Base-by-base conservation (phyloP, 345 rosid species). In the Lumnitzera littorea region DNA sequence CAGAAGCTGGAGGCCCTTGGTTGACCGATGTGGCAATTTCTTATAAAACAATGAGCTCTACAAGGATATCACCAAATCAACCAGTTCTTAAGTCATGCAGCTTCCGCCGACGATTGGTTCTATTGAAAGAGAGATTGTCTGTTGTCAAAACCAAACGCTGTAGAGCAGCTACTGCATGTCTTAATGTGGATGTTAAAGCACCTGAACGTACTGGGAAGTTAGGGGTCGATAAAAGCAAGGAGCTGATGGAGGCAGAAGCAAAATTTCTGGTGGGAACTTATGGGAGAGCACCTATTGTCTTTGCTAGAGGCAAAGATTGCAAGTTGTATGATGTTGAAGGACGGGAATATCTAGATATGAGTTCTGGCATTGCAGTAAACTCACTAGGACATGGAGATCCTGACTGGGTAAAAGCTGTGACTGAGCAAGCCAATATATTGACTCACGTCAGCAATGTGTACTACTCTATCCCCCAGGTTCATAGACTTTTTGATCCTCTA, bases 311-410 rank as follows among this genome's bases (percentile, higher is more conserved):
- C 13, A 80, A 78, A 48, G 89, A 95, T 16, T 89, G 96, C 70
- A 89, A 83, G 68, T 79, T 91, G 82, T 79, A 73, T 11, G 98
- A 91, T 58, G 72, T 73, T 2, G 92, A 89, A 57, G 95, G 95
- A 46, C 71, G 74, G 61, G 95, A 89, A 78, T 89, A 82, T 72
- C 69, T 91, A 75, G 96, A 91, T 63, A 64, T 84, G 71, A 73
- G 83, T 4, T 62, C 96, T 13, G 95, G 96, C 27, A 86, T 91
- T 29, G 98, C 96, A 3, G 98, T 91, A 50, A 86, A 89, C 64
- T 85, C 86, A 2, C 77, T 91, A 43, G 95, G 96, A 3, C 86
- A 89, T 63, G 84, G 87, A 1, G 95, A 91, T 70, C 80, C 84
- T 54, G 96, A 89, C 68, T 89, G 96, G 98, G 61, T 89, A 9